Evolutionary conservation across 2,329 filamentous ascomycete species (phyloP), one percentile per base, ranked within the genome.

Genomic region (Xylaria sp.): DNA sequence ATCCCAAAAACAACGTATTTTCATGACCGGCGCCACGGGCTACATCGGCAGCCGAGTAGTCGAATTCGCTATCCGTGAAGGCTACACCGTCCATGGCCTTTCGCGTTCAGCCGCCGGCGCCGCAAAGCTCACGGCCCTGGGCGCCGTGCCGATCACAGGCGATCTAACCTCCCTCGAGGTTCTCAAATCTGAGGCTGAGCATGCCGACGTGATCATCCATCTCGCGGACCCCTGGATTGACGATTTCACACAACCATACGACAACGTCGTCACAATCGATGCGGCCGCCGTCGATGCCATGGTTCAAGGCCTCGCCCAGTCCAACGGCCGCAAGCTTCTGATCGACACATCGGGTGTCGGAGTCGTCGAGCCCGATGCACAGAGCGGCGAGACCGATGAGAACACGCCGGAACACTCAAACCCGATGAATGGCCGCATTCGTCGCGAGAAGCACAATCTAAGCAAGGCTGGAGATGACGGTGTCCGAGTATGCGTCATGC

Each of bases 161-260:
- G 72, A 76, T 63, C 71, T 80, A 2, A 60, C 61, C 2, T 67
- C 73, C 8, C 69, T 75, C 46, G 73, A 76, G 19, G 62, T 76
- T 2, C 71, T 81, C 3, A 70, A 69, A 1, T 35, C 60, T 11
- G 74, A 78, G 63, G 72, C 72, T 52, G 62, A 70, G n/a, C 59
- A 67, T 8, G 76, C 77, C 4, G 76, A 80, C 57, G 66, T 71
- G n/a, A 74, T 80, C 5, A 66, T 80, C 3, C 75, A 77, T 60
- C 70, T 80, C 4, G 78, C 75, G 3, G 69, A 72, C 55, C 64
- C 73, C 16, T 70, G 37, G 56, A 46, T 52, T 37, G 59, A 73
- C 53, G 63, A 70, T 49, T 68, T 70, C 64, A 60, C 66, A 44
- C 63, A 65, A 47, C 61, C 61, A 42, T 72, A 72, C 55, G 65